Base-by-base conservation (phyloP, 768 basidiomycete genomes). In the Hygrophorus pudorinus region DNA sequence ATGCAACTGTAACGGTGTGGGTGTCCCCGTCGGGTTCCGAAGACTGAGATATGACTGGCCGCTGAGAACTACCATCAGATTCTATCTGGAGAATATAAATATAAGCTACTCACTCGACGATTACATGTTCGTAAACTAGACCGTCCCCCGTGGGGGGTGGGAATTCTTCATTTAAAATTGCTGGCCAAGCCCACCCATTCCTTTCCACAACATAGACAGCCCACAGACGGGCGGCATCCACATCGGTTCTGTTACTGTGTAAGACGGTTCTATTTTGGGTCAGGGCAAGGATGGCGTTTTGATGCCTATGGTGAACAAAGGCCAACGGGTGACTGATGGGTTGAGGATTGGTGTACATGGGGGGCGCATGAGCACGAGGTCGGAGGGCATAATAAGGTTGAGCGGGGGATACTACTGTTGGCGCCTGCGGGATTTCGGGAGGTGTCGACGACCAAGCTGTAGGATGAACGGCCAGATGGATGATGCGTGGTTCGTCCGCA, bases 401-500 rank as follows among this genome's bases (percentile, higher is more conserved):
- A 40, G 34, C 29, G 41, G 42, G 30, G 36, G 37, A 17, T 44
- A 46, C 44, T 20, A 48, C 29, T 13, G 48, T 27, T 12, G 52
- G 34, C 12, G 54, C 27, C 41, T 57, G 44, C 1, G 59, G 50
- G 24, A 56, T 49, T 31, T 59, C 61, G 10, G 76, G 80, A 20
- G 81, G 80, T 10, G 61, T 49, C 17, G 69, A 62, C 32, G 70
- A 68, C 86, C 86, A 89, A 42, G 81, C 81, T 20, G 81, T 81
- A 17, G 83, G 81, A 56, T 81, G 79, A n/a, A 89, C 85, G 11
- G 84, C 79, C 16, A 89, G 68, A 61, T 87, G 86, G 34, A 88
- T 65, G 45, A 78, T 68, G 34, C 72, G 74, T 18, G 75, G 69
- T 42, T 81, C 80, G 44, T 73, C 72, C 32, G 64, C 59, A 35